Conservation (phyloP, 2,329 filamentous ascomycete species). For the Nannizziopsis arthrosporioides region DNA sequence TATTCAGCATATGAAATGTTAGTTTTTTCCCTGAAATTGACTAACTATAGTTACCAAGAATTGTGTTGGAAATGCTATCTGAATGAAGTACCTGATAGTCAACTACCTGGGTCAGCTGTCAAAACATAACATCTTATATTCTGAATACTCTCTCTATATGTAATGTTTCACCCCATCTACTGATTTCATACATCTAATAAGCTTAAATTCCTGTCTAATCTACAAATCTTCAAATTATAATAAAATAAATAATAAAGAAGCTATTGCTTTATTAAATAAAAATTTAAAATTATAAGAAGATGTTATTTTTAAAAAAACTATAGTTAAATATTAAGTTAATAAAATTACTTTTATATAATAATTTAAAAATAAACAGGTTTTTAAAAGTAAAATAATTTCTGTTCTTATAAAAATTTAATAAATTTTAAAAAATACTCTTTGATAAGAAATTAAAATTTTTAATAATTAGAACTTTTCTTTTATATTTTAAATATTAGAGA, state of each 20-base stretch:
- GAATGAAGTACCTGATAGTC: too few species aligned
- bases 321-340: slow-evolving; percentile 2
- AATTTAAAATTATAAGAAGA: slow-evolving; percentile 5
- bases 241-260: slow-evolving; percentile 6
- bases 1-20: too few species aligned
- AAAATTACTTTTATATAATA: background rate
- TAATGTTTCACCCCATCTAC: too few species aligned
- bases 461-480: background rate
- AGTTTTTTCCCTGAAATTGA: too few species aligned
- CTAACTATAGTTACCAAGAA: too few species aligned
- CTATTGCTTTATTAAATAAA: slow-evolving; percentile 5
- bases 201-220: too few species aligned
- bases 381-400: background rate
- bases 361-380: background rate
- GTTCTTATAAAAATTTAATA: background rate
- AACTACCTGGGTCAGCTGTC: too few species aligned
- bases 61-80: too few species aligned
- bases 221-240: slow-evolving; percentile 1
- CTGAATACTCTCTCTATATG: too few species aligned
- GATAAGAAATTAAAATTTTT: background rate
- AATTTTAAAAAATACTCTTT: background rate
- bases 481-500: background rate
- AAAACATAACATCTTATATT: too few species aligned
- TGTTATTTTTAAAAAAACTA: slow-evolving; percentile 4
- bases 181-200: too few species aligned